Percentiles rank a stretch among this genome's conserved stretches.
These are phyloP conservation scores for Lolium rigidum DNA, from an alignment of 176 grass and related monocot species.

Conservation along the genomic window DNA sequence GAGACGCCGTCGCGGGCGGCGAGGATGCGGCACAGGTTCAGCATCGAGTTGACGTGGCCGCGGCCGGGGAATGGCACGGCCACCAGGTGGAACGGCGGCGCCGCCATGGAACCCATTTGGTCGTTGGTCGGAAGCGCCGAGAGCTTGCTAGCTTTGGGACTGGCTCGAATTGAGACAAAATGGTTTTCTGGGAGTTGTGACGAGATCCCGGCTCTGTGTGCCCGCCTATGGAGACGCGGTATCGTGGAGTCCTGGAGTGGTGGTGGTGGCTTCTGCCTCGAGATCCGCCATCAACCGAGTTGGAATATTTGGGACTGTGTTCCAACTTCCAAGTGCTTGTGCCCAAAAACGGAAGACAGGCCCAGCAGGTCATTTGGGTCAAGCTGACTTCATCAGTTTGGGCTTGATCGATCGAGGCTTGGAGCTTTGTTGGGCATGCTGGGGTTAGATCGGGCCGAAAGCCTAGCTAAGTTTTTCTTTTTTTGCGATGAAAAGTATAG, in stretches of 20 bases:
- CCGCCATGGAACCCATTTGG: not conserved
- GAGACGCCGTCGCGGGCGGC: conserved; percentile 39
- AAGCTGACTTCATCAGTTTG: not conserved
- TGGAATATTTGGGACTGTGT: not conserved
- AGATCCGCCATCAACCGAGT: not conserved
- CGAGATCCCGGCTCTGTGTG: not conserved
- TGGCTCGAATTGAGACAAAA: not conserved
- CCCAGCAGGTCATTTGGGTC: not conserved
- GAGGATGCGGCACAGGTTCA: conserved; percentile 68
- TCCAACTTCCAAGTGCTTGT: no score
- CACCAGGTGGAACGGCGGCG: conserved; percentile 47
- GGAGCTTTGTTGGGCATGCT: not conserved
- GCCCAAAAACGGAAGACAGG: no score
- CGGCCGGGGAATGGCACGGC: conserved; percentile 63
- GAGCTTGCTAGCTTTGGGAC: not conserved
- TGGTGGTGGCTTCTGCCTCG: not conserved
- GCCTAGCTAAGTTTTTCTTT: not conserved
- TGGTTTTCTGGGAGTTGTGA: not conserved
- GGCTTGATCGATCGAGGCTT: not conserved
- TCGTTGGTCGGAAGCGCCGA: not conserved
- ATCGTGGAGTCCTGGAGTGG: not conserved
- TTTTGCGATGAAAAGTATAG: no score
- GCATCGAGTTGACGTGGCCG: conserved; percentile 74
- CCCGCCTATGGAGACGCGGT: not conserved
- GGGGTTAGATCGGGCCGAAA: not conserved